phyloP scores from a whole-genome alignment of 345 rosid genomes.

The Aquilaria malaccensis region DNA sequence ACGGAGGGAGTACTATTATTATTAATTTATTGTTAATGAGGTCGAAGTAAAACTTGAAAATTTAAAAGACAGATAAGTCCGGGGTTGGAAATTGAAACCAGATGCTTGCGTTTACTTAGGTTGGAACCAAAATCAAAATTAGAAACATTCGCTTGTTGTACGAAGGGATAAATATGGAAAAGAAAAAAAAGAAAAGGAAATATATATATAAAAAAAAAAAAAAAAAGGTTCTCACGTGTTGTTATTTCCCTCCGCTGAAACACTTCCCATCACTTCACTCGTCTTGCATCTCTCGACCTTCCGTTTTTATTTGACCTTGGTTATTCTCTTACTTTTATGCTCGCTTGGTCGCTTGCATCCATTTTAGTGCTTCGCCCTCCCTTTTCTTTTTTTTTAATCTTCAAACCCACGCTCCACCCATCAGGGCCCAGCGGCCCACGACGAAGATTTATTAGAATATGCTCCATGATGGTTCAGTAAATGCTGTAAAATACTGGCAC shows the following conservation, averaged over 20 bases:
- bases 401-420: conserved; percentile 11
- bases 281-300: conserved; percentile 7
- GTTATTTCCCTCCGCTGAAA: conserved; percentile 28
- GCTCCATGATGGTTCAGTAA: too few relatives aligned
- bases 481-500: too few relatives aligned
- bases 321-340: too few relatives aligned
- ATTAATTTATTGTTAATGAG: too few relatives aligned
- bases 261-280: conserved; percentile 8
- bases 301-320: conserved; percentile 1
- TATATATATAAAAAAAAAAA: background rate
- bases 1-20: too few relatives aligned
- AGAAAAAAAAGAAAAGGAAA: background rate
- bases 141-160: background rate
- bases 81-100: background rate
- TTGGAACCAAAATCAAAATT: background rate
- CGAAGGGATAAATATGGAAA: background rate
- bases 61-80: too few relatives aligned
- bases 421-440: too few relatives aligned
- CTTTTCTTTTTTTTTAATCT: background rate
- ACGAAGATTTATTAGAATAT: too few relatives aligned
- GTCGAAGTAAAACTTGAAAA: too few relatives aligned
- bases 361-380: background rate
- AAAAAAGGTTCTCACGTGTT: conserved; percentile 25
- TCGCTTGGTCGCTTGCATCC: too few relatives aligned
- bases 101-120: background rate